Conservation (phyloP, 768 basidiomycete species). For the Lentinula guzmanii region DNA sequence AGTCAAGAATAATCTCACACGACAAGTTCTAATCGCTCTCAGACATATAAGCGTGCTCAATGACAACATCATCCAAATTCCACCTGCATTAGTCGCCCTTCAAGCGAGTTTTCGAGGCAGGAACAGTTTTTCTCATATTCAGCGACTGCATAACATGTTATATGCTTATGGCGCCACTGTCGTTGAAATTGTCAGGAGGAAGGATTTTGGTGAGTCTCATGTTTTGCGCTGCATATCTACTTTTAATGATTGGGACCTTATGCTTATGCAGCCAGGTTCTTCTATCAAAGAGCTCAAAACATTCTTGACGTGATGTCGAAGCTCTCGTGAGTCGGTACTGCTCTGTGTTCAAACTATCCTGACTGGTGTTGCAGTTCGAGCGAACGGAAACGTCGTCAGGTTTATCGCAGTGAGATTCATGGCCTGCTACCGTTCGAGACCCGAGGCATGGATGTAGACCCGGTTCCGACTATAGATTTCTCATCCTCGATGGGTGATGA, state of each 20-base stretch:
- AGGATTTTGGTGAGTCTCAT: constrained; percentile 69
- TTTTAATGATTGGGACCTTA: background rate
- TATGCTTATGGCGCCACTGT: constrained; percentile 91
- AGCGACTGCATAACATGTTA: constrained; percentile 81
- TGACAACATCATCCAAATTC: constrained; percentile 72
- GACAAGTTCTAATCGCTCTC: constrained; percentile 57
- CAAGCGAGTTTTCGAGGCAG: constrained; percentile 70
- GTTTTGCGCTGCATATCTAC: background rate
- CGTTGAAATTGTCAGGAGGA: constrained; percentile 84
- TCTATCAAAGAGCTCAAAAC: constrained; percentile 73
- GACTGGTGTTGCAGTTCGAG: constrained; percentile 38
- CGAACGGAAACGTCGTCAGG: constrained; percentile 77
- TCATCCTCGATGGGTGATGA: constrained; percentile 55
- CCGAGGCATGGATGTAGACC: constrained; percentile 66
- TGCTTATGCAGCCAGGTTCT: constrained; percentile 55
- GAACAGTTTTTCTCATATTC: constrained; percentile 87
- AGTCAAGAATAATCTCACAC: constrained; percentile 65
- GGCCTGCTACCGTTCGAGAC: constrained; percentile 86
- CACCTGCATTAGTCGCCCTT: constrained; percentile 53
- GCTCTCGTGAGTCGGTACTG: constrained; percentile 54
- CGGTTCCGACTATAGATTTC: constrained; percentile 76
- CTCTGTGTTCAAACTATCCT: background rate
- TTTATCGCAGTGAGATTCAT: constrained; percentile 80
- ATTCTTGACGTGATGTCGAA: constrained; percentile 86
- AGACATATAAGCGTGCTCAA: constrained; percentile 79